These are phyloP conservation scores for Sedum album DNA, from an alignment of 164 flowering plant genomes.

Conservation along the genomic window DNA sequence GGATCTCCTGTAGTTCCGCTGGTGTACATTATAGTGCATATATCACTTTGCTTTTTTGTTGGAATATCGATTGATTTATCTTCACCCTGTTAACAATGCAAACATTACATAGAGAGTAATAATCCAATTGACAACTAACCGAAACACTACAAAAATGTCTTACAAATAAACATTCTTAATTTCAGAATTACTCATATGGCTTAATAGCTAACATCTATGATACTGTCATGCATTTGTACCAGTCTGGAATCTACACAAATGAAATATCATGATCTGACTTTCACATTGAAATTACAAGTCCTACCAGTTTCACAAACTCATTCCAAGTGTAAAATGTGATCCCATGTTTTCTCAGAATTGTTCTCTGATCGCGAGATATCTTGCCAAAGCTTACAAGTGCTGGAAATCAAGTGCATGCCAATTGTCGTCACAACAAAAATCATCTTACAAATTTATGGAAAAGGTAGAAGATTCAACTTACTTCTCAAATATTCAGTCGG, in stretches of 20 bases:
- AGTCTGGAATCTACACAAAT: neutral
- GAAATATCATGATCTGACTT: neutral
- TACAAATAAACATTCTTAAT: no score
- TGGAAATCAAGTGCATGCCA: slow-evolving; percentile 18
- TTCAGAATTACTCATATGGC: no score
- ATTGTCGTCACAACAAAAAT: slow-evolving; percentile 25
- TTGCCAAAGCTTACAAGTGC: slow-evolving; percentile 91
- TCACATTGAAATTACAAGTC: slow-evolving; percentile 7
- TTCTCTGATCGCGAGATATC: slow-evolving; percentile 53
- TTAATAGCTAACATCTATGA: no score
- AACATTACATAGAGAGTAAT: neutral
- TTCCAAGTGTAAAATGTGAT: slow-evolving; percentile 69
- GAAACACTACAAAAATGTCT: no score
- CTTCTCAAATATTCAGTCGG: slow-evolving; percentile 62
- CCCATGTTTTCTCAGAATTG: slow-evolving; percentile 48
- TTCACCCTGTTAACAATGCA: slow-evolving; percentile 41
- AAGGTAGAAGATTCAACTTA: slow-evolving; percentile 24
- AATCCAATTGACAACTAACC: no score
- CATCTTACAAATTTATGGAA: neutral
- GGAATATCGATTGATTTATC: slow-evolving; percentile 61
- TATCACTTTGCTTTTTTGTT: slow-evolving; percentile 47
- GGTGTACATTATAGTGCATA: no score
- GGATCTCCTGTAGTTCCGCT: no score
- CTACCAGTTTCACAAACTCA: slow-evolving; percentile 70
- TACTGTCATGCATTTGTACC: no score